Evolutionary conservation across 805 yeast species (phyloP).

Genomic region (Ogataea salicorniae): DNA sequence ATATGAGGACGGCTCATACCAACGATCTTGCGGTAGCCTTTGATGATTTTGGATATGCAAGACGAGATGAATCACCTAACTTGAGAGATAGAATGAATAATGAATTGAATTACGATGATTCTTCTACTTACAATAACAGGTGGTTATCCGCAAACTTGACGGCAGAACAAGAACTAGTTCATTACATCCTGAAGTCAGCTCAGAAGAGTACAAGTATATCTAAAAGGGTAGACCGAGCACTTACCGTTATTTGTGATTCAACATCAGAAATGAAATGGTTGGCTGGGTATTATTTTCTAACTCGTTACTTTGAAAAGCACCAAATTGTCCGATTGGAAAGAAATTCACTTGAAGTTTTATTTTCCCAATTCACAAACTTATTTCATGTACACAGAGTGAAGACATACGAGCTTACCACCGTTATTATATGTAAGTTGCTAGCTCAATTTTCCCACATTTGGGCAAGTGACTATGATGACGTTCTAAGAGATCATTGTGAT

Average conservation of each 20-base stretch:
- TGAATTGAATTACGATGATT: not conserved
- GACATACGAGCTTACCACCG: conserved; percentile 36
- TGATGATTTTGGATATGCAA: conserved; percentile 11
- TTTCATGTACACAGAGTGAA: conserved; percentile 24
- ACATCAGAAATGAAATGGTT: conserved; percentile 10
- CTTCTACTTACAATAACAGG: conserved; percentile 1
- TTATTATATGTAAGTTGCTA: conserved; percentile 31
- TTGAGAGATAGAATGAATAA: not conserved
- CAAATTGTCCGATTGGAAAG: not conserved
- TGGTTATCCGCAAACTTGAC: not conserved
- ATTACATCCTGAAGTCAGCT: conserved; percentile 5
- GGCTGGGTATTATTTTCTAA: conserved; percentile 12
- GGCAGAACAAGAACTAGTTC: conserved; percentile 13
- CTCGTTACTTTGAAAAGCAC: conserved; percentile 5
- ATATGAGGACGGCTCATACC: not conserved
- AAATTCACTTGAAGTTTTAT: conserved; percentile 8
- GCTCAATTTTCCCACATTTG: conserved; percentile 25
- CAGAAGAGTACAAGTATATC: not conserved
- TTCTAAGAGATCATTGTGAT: conserved; percentile 33
- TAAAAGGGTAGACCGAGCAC: conserved; percentile 2
- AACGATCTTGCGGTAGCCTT: not conserved
- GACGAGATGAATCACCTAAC: conserved; percentile 3
- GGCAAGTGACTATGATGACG: conserved; percentile 23
- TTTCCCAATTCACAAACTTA: conserved; percentile 9
- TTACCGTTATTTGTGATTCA: conserved; percentile 6